Percentiles rank a stretch among this genome's conserved stretches.
These are phyloP conservation scores for Plantago ovata DNA, from an alignment of 257 asterid genomes.

Conservation along the genomic window DNA sequence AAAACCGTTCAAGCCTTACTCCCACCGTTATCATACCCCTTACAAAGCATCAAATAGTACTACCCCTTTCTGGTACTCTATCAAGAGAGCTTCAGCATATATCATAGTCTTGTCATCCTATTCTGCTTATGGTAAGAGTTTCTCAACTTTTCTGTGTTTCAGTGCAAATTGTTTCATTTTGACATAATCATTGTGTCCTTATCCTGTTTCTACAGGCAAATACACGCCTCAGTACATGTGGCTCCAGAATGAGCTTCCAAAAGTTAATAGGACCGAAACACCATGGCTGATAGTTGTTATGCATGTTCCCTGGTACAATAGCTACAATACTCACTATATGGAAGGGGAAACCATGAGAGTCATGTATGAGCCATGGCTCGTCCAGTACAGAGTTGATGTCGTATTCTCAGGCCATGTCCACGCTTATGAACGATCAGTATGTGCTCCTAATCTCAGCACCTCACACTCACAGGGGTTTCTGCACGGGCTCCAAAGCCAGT, in stretches of 20 bases:
- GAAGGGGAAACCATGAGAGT: constrained; percentile 99
- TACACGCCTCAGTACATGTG: constrained; percentile 82
- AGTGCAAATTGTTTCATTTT: too few relatives aligned
- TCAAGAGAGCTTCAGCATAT: constrained; percentile 89
- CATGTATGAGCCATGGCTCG: constrained; percentile 73
- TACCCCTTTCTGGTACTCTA: constrained; percentile 78
- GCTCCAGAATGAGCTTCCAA: constrained; percentile 66
- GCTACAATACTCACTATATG: constrained; percentile 76
- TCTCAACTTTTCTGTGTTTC: too few relatives aligned
- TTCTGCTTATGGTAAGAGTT: constrained; percentile 75
- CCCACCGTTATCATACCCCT: constrained; percentile 63
- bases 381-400: constrained; percentile 71
- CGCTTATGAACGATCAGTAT: constrained; percentile 86
- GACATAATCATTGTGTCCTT: background rate
- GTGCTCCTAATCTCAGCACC: constrained; percentile 14
- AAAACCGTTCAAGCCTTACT: constrained; percentile 73
- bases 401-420: constrained; percentile 95
- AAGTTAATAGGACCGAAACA: constrained; percentile 74
- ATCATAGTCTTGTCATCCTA: constrained; percentile 87
- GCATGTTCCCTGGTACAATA: constrained; percentile 95
- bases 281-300: constrained; percentile 86
- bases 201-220: constrained; percentile 37
- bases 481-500: too few relatives aligned
- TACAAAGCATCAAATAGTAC: constrained; percentile 61
- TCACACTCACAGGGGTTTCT: background rate